Evolutionary conservation across 2,329 filamentous ascomycete genomes (phyloP).

Genomic region (Coniochaeta ligniaria): DNA sequence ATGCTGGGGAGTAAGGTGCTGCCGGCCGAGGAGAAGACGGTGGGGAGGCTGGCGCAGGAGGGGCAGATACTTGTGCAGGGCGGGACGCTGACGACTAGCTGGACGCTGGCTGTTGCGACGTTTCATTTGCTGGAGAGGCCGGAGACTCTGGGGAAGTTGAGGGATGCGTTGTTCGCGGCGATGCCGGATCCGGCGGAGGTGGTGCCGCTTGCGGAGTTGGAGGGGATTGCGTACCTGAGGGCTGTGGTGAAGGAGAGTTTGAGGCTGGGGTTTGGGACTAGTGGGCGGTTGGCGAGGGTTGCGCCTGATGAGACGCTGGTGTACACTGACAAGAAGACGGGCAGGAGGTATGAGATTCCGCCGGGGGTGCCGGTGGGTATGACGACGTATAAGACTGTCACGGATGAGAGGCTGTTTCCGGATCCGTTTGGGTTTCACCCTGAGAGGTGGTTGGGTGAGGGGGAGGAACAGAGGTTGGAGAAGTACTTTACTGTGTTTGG

Average conservation of each 20-base stretch:
- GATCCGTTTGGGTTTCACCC: not conserved
- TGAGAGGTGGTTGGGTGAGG: not conserved
- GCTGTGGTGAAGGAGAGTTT: constrained; percentile 13
- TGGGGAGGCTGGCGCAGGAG: constrained; percentile 20
- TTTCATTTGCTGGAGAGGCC: constrained; percentile 11
- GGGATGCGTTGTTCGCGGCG: constrained; percentile 1
- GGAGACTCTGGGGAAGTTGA: constrained; percentile 1
- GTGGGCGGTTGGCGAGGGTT: constrained; percentile 2
- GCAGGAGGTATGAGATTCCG: not conserved
- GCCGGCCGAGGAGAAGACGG: constrained; percentile 19
- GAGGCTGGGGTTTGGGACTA: constrained; percentile 2
- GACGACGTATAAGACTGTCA: not conserved
- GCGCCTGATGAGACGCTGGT: constrained; percentile 4
- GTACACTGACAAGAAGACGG: not conserved
- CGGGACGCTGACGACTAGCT: constrained; percentile 12
- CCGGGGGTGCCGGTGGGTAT: not conserved
- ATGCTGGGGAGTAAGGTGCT: constrained; percentile 17
- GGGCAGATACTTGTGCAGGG: constrained; percentile 21
- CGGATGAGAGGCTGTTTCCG: not conserved
- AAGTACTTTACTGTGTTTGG: constrained; percentile 5
- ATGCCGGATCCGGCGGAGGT: constrained; percentile 4
- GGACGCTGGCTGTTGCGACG: constrained; percentile 11
- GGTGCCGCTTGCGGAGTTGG: constrained; percentile 5
- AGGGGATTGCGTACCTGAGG: constrained; percentile 8
- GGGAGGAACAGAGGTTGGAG: constrained; percentile 1